Conservation (phyloP, 768 basidiomycete genomes). For the Albatrellus ellisii region DNA sequence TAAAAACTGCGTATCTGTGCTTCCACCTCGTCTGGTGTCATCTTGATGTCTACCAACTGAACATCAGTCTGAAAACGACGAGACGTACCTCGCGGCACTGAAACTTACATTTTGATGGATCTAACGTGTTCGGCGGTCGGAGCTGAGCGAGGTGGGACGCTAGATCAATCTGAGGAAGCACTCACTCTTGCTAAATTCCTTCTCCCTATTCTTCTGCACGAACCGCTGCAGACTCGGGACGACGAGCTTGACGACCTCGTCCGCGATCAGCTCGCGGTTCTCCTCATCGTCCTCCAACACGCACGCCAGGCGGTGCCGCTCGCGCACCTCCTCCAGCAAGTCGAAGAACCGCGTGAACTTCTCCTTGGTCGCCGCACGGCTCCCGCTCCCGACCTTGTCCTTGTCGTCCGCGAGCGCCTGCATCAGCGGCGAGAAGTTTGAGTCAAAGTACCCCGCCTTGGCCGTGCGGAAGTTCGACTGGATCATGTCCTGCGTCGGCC, state of each 20-base stretch:
- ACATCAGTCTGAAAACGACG: not conserved
- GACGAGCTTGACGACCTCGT: constrained; percentile 68
- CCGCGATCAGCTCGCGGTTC: constrained; percentile 42
- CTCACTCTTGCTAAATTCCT: constrained; percentile 79
- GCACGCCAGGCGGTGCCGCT: constrained; percentile 55
- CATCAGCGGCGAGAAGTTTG: constrained; percentile 70
- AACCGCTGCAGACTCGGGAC: constrained; percentile 66
- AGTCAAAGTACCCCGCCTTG: constrained; percentile 75
- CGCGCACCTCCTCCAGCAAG: constrained; percentile 63
- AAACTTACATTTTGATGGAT: constrained; percentile 58
- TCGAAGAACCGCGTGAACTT: constrained; percentile 77
- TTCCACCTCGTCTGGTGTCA: constrained; percentile 64
- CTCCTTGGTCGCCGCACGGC: constrained; percentile 59
- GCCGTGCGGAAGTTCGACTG: constrained; percentile 66
- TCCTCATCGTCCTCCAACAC: constrained; percentile 62
- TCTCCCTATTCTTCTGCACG: constrained; percentile 61
- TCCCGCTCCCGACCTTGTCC: constrained; percentile 22
- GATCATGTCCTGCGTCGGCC: constrained; percentile 46
- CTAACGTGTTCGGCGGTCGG: constrained; percentile 24
- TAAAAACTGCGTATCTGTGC: constrained; percentile 54
- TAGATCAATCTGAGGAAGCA: too few species aligned
- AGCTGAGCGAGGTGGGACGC: not conserved
- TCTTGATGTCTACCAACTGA: constrained; percentile 53
- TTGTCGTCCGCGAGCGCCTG: constrained; percentile 41
- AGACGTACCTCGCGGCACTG: not conserved